Evolutionary conservation across 2,329 filamentous ascomycete genomes (phyloP), one percentile per base, ranked within the genome.

Genomic region (Alternaria conjuncta): DNA sequence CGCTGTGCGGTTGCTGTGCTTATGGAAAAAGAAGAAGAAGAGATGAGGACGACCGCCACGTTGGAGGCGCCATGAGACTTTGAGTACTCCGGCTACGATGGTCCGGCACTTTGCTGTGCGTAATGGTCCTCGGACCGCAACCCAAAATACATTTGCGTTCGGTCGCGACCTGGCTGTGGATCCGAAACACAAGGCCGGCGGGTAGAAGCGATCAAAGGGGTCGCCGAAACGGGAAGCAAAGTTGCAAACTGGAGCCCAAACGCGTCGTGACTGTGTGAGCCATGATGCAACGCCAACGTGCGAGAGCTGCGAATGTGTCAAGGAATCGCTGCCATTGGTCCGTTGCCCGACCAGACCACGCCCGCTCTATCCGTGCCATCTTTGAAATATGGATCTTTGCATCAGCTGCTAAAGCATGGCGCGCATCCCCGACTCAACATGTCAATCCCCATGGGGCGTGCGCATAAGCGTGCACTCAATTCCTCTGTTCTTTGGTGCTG

Each of bases 401-500:
- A 49, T 58, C 60, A 63, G 49, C 3, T 54, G 30, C 20, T 36
- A 15, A 18, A 26, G 28, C 23, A 15, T 21, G 15, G 49, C 60
- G 46, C 60, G 44, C 49, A 30, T 46, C 60, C 60, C 60, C 60
- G 50, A 36, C 60, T 55, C 60, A 53, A 60, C 54, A 43, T 23
- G 50, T 51, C 43, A 44, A 53, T 55, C 60, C 60, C 60, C 56
- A 46, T 55, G 60, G 60, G 60, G 60, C 60, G 49, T 61, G 46
- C 54, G 43, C 53, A 21, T 21, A 23, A 45, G 28, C 49, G 30
- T 53, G 49, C 30, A 53, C 49, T 41, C 28, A 11, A 36, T 53
- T 32, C 28, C 20, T 36, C 28, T 41, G 28, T 25, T 53, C 49
- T 53, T 53, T 53, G 49, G 49, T 41, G 49, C 11, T 51, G 20